Evolutionary conservation across 2,329 filamentous ascomycete species (phyloP).

Genomic region (Stemphylium beticola): DNA sequence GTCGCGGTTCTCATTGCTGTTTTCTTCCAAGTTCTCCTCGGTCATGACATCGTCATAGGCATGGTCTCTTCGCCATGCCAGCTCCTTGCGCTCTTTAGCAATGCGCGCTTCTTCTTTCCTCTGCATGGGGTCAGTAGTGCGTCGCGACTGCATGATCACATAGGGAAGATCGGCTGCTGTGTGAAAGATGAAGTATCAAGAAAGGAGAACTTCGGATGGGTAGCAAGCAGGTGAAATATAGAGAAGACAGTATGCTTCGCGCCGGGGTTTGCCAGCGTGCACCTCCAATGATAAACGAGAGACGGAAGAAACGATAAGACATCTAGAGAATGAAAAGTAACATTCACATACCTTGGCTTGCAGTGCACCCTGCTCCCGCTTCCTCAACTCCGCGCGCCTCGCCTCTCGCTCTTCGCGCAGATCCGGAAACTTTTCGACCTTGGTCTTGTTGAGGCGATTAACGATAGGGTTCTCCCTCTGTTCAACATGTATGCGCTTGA

Average conservation of each 20-base stretch:
- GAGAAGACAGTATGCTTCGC: not conserved
- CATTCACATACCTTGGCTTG: slow-evolving; percentile 63
- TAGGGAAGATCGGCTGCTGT: not conserved
- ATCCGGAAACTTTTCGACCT: slow-evolving; percentile 85
- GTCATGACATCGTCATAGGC: slow-evolving; percentile 92
- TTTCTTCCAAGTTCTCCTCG: slow-evolving; percentile 76
- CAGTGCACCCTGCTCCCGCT: slow-evolving; percentile 69
- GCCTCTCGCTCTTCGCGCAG: slow-evolving; percentile 82
- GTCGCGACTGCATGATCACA: not conserved
- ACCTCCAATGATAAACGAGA: no score
- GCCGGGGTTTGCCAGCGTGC: no score
- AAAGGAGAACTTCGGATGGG: not conserved
- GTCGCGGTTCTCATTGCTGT: slow-evolving; percentile 84
- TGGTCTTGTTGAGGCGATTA: slow-evolving; percentile 98
- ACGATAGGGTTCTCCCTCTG: slow-evolving; percentile 87
- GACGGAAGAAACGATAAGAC: not conserved
- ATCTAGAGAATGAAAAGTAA: not conserved
- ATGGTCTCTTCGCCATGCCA: slow-evolving; percentile 96
- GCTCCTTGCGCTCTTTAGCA: slow-evolving; percentile 80
- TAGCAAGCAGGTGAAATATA: not conserved
- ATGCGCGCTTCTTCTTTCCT: slow-evolving; percentile 77
- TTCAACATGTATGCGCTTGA: slow-evolving; percentile 80
- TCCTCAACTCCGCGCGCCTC: slow-evolving; percentile 71
- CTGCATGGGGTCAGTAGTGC: slow-evolving; percentile 50
- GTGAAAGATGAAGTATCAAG: not conserved